Conservation (phyloP, 2,329 filamentous ascomycete genomes). For the Aciculosporium take region DNA sequence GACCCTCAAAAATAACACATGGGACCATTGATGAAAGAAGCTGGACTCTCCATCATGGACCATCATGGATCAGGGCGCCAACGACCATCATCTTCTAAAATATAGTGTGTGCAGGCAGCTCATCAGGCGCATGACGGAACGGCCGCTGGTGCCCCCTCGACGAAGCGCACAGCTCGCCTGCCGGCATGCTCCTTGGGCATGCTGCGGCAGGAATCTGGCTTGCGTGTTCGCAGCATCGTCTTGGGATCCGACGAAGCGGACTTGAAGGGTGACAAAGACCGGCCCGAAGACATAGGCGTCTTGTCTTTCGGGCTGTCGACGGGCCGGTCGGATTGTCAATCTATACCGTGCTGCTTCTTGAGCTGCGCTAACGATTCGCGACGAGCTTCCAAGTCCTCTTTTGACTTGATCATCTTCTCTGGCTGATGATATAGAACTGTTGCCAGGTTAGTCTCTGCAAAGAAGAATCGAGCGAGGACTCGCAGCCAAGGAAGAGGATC, state of each 20-base stretch:
- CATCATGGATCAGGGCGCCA: neutral
- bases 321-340: constrained; percentile 76
- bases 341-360: constrained; percentile 95
- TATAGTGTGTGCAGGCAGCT: constrained; percentile 4
- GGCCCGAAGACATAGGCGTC: constrained; percentile 41
- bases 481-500: too few species aligned
- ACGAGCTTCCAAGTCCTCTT: constrained; percentile 85
- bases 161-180: constrained; percentile 27
- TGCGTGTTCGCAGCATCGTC: constrained; percentile 30
- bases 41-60: neutral
- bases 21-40: neutral
- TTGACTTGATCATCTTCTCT: constrained; percentile 62
- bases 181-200: constrained; percentile 24
- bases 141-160: constrained; percentile 23
- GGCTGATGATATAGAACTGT: constrained; percentile 50
- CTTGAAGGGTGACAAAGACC: constrained; percentile 37
- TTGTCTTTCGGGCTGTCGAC: constrained; percentile 34
- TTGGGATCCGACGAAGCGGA: constrained; percentile 26
- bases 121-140: constrained; percentile 25
- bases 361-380: constrained; percentile 96
- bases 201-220: constrained; percentile 19
- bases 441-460: neutral
- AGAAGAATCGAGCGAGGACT: too few species aligned
- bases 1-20: neutral
- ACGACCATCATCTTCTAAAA: neutral